These are phyloP conservation scores for Linanthus parryae DNA, from an alignment of 148 eudicot species.

Conservation along the genomic window DNA sequence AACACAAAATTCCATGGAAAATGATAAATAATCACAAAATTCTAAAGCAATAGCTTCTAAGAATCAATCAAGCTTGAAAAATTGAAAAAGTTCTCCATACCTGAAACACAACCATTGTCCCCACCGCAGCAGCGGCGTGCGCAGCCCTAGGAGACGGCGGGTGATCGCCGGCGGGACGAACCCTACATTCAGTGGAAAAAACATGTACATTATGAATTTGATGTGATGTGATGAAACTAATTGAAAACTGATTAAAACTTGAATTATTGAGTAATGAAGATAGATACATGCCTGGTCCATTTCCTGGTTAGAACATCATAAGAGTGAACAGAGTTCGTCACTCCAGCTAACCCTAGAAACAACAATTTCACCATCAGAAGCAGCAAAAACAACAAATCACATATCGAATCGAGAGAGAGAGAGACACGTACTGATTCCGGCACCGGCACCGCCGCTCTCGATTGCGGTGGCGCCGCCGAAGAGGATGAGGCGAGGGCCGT, in stretches of 20 bases:
- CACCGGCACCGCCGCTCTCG: conserved; percentile 64
- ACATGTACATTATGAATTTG: too few species aligned
- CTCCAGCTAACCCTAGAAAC: conserved; percentile 81
- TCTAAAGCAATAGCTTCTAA: background rate
- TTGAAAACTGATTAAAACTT: too few species aligned
- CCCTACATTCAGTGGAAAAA: too few species aligned
- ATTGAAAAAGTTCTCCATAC: too few species aligned
- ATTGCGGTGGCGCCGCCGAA: too few species aligned
- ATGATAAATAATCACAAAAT: background rate
- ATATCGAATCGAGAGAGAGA: too few species aligned
- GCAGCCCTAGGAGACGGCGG: conserved; percentile 99
- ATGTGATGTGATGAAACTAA: too few species aligned
- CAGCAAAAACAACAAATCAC: conserved; percentile 1
- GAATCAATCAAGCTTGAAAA: background rate
- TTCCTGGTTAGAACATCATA: conserved; percentile 68
- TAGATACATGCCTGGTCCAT: conserved; percentile 64
- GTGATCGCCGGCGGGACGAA: conserved; percentile 87
- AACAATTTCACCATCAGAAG: background rate
- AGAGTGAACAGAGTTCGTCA: conserved; percentile 74
- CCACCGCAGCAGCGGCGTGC: conserved; percentile 89
- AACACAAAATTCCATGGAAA: conserved; percentile 2
- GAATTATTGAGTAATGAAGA: too few species aligned
- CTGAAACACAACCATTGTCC: conserved; percentile 99
- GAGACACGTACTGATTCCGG: conserved; percentile 80
- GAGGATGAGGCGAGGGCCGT: too few species aligned